Evolutionary conservation across 2,329 filamentous ascomycete species (phyloP), one percentile per base, ranked within the genome.

Genomic region (Cercospora sp.): DNA sequence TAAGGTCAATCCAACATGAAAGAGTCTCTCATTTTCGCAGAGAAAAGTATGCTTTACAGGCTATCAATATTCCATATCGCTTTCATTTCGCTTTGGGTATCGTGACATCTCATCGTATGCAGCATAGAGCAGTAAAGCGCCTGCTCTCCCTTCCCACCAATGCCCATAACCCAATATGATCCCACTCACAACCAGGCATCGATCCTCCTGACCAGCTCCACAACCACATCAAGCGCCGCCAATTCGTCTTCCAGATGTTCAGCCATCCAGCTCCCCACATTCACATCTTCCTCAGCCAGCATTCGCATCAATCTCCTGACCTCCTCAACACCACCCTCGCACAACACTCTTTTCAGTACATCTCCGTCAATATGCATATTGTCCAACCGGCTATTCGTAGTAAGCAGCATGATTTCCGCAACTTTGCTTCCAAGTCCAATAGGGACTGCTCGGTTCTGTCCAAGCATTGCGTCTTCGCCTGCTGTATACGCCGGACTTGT

Each of bases 301-400:
- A 63, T 51, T 10, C 64, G 55, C 42, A 78, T 60, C 5, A 76
- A 68, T 2, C 45, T 16, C 45, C 58, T 67, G 31, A 79, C 60
- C 12, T 64, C 64, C n/a, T 68, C 66, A 9, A 65, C 67, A 1
- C 75, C 76, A 36, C 75, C 75, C 2, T 71, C 69, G 16, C 73
- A 72, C 18, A 83, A 61, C 45, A 79, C 77, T 9, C 77, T 63
- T 12, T 69, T 69, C 5, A 84, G 63, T 4, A 80, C 51, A 71
- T 84, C 82, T 0, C 81, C 82, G 68, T 84, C 79, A 5, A 84
- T 73, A 66, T 81, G 79, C 65, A 75, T 78, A 33, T 79, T 75
- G 64, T 64, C 60, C 12, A 63, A 59, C 23, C 31, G 60, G 13
- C 28, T 63, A 12, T 60, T 71, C 8, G 51, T 68, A 28, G 71